Base-by-base conservation (phyloP, 306 rosid species). In the Trichosanthes cucumerina region DNA sequence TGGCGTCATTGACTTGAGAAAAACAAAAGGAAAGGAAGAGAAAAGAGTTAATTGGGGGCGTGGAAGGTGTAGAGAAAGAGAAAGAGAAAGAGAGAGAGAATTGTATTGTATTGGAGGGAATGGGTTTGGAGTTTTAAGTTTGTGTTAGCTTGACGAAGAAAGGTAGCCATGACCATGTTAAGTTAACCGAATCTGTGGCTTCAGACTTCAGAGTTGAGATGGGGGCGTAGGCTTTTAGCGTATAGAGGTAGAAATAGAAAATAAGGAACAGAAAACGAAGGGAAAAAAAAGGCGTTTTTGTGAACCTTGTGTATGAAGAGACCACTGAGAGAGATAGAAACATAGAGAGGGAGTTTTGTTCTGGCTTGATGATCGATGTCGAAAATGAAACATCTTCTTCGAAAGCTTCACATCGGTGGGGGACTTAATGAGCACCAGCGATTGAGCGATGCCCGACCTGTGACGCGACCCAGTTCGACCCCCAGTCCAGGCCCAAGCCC, bases 361-460 rank as follows among this genome's bases (percentile, higher is more conserved):
- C 9, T 60, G 65, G 66, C 78, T 86, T 88, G 79, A 92, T 92
- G 96, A 91, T 86, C 89, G 46, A 91, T 96, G 99, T 89, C 99
- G 77, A 88, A 83, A 83, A 93, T 96, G 99, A 96, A 91, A 86
- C 98, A 96, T 76, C 89, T 96, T 12, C 97, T 96, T 1, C 69
- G 98, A 83, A 96, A 91, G 89, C 99, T 96, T 80, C 99, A 96
- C 91, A 96, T 96, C 89, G 99, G 98, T 71, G 97, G 95, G 14
- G 93, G 93, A 66, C 39, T 86, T 79, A 86, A 85, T 70, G 96
- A 86, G 39, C 90, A 85, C 60, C 92, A 84, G 36, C 73, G 94
- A 72, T 80, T 89, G 84, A 81, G 83, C 12, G 85, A 82, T n/a
- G 14, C 86, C 34, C 82, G 64, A 7, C 88, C 88, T 21, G 81